Evolutionary conservation across 495 filamentous ascomycete genomes (phyloP), one percentile per base, ranked within the genome.

Genomic region (Chaetomium cochliodes): DNA sequence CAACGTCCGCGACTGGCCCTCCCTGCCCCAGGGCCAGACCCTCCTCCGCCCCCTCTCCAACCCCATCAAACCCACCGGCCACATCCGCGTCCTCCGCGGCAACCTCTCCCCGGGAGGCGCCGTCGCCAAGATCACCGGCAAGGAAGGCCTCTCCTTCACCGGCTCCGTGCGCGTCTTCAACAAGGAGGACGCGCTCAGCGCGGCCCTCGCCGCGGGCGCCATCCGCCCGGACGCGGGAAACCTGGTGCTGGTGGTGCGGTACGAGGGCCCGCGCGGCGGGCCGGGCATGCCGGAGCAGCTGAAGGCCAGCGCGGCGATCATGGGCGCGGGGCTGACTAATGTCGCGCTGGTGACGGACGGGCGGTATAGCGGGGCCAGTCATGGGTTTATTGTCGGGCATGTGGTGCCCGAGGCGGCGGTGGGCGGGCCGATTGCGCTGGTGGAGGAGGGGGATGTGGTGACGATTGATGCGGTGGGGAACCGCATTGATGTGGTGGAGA

Each of bases 251-350:
- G 86, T 97, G 22, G 93, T 98, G 42, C 88, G 94, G 41, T 98
- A 97, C 72, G 94, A 98, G 74, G 94, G 94, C 0, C 94, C 94
- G 7, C 92, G 91, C 73, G 94, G 94, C 70, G 94, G 93, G 0
- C 94, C 94, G 8, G 94, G 94, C 18, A 98, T 98, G 94, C 94
- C 94, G n/a, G 94, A 98, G 77, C 92, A 97, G 79, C 83, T 97
- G 39, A 92, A 89, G 72, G 89, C 94, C 11, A 89, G 85, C 66
- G 93, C 92, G 1, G 90, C 91, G 8, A 87, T 98, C 37, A 96
- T 96, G 91, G 94, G 94, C 26, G 94, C 94, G 11, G 89, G 88
- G 25, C 78, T 98, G 53, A 90, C 78, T 64, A 97, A 97, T 67
- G 86, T 97, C 22, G 94, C 94, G 1, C 80, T 98, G 12, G 91